Base-by-base conservation (phyloP, 2,329 filamentous ascomycete genomes). In the Venturia oleaginea region DNA sequence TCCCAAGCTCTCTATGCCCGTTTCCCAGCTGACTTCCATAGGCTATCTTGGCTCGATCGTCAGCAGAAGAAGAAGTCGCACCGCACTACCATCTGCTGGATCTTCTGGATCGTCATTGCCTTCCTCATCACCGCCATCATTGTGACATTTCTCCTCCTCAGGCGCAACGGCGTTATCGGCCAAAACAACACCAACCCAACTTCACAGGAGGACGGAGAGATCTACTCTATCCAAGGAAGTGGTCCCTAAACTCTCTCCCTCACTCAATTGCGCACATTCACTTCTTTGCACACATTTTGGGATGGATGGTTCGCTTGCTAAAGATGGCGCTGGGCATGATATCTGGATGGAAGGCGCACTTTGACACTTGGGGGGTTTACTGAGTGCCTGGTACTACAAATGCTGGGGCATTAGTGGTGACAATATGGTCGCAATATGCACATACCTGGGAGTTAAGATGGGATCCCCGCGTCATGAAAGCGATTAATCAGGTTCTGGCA, bases 31-130 rank as follows among this genome's bases (percentile, higher is more conserved):
- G 22, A 51, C 30, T 34, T 34, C 10, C 15, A 34, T 67, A 84
- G 82, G 65, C 75, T 81, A 67, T 78, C 77, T 62, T 86, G 83
- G 83, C 81, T 86, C 38, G 76, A 75, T 42, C 74, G 74, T 7
- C 78, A 85, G 72, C 74, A 76, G 19, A 72, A 72, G 60, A 85
- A 85, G 69, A 75, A 75, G 64, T 69, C 72, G 4, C 78, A 77
- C 59, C 76, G 79, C 11, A 77, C 77, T 27, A 77, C 77, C 62
- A 75, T 84, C 62, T 81, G 79, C 68, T 80, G 75, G 73, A 66
- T 68, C 17, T 81, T 81, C 69, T 81, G 79, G 79, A 65, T 78
- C 2, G 67, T 68, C n/a, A 73, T 81, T 61, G 68, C 78, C n/a
- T 72, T 76, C 2, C 63, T 83, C 11, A 72, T 81, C 0, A 77